phyloP scores from a whole-genome alignment of 495 filamentous ascomycete genomes.

The Bacidia gigantensis region DNA sequence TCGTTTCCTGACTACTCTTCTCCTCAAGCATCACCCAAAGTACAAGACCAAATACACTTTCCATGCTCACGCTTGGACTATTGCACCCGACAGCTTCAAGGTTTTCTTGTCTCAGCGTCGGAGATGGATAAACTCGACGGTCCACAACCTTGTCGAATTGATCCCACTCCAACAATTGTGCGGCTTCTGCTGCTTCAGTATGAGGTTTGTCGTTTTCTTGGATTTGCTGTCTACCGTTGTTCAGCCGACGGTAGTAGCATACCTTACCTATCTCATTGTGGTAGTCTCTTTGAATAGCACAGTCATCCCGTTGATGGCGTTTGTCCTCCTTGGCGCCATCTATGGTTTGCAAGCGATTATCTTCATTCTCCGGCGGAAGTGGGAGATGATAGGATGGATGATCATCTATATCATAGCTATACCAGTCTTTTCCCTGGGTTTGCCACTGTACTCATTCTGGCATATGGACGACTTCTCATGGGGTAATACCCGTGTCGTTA shows the following conservation, averaged over 20 bases:
- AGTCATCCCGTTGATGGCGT: slow-evolving; percentile 72
- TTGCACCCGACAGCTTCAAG: slow-evolving; percentile 84
- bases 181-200: slow-evolving; percentile 97
- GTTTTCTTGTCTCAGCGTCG: slow-evolving; percentile 88
- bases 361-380: slow-evolving; percentile 90
- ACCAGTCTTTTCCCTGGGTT: slow-evolving; percentile 78
- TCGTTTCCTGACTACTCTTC: slow-evolving; percentile 91
- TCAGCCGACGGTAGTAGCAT: slow-evolving; percentile 79
- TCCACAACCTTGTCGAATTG: slow-evolving; percentile 88
- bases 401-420: slow-evolving; percentile 87
- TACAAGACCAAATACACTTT: slow-evolving; percentile 96
- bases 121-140: slow-evolving; percentile 97
- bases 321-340: slow-evolving; percentile 76
- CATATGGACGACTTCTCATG: slow-evolving; percentile 99
- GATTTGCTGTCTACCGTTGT: slow-evolving; percentile 91
- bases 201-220: slow-evolving; percentile 94
- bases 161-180: slow-evolving; percentile 82
- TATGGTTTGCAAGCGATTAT: slow-evolving; percentile 94
- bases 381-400: slow-evolving; percentile 99
- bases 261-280: slow-evolving; percentile 85
- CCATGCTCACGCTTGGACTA: slow-evolving; percentile 82
- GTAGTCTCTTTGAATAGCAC: slow-evolving; percentile 53
- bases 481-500: slow-evolving; percentile 94
- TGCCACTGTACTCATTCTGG: slow-evolving; percentile 97
- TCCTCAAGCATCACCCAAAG: slow-evolving; percentile 91